Evolutionary conservation across 495 filamentous ascomycete species (phyloP).

Genomic region (Extremus antarcticus): DNA sequence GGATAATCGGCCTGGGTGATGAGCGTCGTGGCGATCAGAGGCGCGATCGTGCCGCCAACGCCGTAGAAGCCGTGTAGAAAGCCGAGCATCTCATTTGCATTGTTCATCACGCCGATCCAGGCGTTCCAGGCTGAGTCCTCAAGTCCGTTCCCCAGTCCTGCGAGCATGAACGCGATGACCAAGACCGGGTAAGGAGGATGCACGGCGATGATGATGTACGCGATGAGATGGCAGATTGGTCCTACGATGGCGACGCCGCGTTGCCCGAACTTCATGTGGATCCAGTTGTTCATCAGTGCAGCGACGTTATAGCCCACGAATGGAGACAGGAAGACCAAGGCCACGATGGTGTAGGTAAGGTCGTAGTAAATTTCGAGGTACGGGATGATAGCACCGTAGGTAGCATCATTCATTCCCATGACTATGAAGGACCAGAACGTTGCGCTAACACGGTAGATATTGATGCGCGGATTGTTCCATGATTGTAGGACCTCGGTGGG

Average conservation of each 20-base stretch:
- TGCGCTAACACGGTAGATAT: conserved; percentile 51
- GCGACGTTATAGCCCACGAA: conserved; percentile 47
- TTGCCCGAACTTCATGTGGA: conserved; percentile 55
- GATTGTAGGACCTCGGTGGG: conserved; percentile 28
- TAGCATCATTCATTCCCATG: conserved; percentile 75
- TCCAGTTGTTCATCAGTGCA: conserved; percentile 46
- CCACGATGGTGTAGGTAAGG: conserved; percentile 48
- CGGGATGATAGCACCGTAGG: conserved; percentile 31
- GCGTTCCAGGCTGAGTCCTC: conserved; percentile 56
- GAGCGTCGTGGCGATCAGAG: conserved; percentile 47
- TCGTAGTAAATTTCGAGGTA: conserved; percentile 51
- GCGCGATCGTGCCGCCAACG: conserved; percentile 44
- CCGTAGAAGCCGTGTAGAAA: conserved; percentile 50
- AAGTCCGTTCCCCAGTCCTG: conserved; percentile 54
- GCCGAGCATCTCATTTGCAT: conserved; percentile 49
- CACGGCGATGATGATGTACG: conserved; percentile 47
- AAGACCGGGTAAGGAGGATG: conserved; percentile 53
- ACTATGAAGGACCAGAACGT: conserved; percentile 67
- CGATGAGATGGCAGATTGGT: conserved; percentile 52
- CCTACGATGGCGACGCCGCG: conserved; percentile 61
- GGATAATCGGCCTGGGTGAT: conserved; percentile 37
- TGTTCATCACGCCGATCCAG: conserved; percentile 53
- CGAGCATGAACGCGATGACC: conserved; percentile 46
- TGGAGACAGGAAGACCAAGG: conserved; percentile 52
- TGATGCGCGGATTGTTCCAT: conserved; percentile 63